Evolutionary conservation across 768 basidiomycete genomes (phyloP).

Genomic region (Mycena epipterygia): DNA sequence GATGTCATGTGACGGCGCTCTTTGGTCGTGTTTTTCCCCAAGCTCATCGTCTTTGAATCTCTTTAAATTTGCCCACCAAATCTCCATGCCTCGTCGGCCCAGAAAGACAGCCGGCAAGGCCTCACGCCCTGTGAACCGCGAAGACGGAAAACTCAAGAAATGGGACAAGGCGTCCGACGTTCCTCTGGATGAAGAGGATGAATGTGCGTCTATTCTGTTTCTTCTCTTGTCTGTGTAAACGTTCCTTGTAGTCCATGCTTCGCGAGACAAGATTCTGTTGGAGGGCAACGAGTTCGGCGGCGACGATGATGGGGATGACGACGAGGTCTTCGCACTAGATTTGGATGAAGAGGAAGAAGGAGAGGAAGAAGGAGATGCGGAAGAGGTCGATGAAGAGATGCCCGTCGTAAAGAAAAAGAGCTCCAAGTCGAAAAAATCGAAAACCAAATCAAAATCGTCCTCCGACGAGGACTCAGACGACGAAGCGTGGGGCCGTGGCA

Average conservation of each 20-base stretch:
- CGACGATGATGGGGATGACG: conserved; percentile 55
- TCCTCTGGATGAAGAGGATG: conserved; percentile 83
- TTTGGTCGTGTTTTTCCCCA: neutral
- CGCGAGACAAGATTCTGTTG: conserved; percentile 83
- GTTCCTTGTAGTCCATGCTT: conserved; percentile 70
- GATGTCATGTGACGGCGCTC: no score
- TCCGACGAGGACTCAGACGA: conserved; percentile 56
- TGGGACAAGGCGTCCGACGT: conserved; percentile 81
- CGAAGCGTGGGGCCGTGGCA: conserved; percentile 86
- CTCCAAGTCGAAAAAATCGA: conserved; percentile 37
- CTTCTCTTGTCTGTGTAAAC: conserved; percentile 10
- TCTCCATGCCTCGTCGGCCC: conserved; percentile 63
- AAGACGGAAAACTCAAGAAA: conserved; percentile 67
- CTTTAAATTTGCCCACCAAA: no score
- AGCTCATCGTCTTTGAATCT: neutral
- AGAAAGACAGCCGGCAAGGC: conserved; percentile 56
- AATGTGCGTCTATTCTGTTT: conserved; percentile 63
- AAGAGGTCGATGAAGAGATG: conserved; percentile 37
- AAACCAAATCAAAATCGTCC: conserved; percentile 38
- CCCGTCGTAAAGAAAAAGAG: conserved; percentile 29
- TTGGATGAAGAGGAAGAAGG: conserved; percentile 45
- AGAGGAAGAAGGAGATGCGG: conserved; percentile 43
- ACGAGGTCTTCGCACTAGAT: conserved; percentile 47
- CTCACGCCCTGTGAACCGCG: conserved; percentile 64
- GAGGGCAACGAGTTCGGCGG: conserved; percentile 66